phyloP scores from a whole-genome alignment of 225 moss, liverwort and hornwort genomes.

The Thuidium tamariscinum region DNA sequence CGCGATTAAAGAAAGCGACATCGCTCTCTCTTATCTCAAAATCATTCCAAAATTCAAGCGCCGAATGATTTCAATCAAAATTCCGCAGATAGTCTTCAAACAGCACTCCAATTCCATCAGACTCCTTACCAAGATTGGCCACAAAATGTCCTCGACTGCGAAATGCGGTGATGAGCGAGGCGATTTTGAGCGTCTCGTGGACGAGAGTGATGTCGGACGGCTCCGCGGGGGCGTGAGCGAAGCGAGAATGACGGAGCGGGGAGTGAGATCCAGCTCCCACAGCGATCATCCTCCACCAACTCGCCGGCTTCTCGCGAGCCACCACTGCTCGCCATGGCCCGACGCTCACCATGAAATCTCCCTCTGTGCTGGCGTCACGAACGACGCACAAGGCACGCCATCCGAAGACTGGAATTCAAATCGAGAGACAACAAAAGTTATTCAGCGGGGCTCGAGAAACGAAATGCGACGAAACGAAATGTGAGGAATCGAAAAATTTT shows the following conservation, averaged over 20 bases:
- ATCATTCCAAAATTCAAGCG: neutral
- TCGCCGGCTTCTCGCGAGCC: neutral
- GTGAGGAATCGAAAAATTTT: too few species aligned
- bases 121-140: conserved; percentile 19
- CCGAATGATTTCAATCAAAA: neutral
- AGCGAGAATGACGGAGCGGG: neutral
- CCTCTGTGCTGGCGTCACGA: neutral
- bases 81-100: neutral
- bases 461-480: neutral
- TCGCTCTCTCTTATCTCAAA: neutral
- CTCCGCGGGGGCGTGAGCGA: conserved; percentile 33
- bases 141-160: conserved; percentile 55
- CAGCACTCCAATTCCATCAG: neutral
- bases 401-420: neutral
- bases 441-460: neutral
- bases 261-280: neutral
- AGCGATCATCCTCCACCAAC: neutral
- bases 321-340: conserved; percentile 18
- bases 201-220: conserved; percentile 46
- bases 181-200: conserved; percentile 36
- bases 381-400: neutral
- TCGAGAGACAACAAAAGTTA: neutral
- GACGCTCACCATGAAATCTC: conserved; percentile 4
- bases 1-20: neutral
- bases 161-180: conserved; percentile 35